These are phyloP conservation scores for Actinomortierella wolfii DNA, from an alignment of 371 early-diverging fungal species.

Conservation along the genomic window DNA sequence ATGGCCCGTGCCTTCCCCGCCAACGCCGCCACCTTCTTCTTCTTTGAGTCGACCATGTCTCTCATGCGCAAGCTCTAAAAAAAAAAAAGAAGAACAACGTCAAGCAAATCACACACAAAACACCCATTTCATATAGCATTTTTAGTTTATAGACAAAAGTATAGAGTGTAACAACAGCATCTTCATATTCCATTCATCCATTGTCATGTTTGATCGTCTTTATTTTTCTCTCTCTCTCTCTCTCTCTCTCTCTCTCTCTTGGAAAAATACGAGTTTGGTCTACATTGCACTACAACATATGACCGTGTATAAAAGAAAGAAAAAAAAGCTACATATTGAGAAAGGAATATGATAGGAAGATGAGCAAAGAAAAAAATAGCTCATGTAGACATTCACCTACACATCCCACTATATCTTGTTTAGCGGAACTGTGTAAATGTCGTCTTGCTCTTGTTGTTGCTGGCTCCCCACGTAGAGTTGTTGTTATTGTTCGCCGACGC, in stretches of 20 bases:
- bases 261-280: not conserved
- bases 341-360: not conserved
- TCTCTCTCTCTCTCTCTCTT: no score
- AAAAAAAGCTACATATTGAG: not conserved
- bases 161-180: not conserved
- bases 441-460: no score
- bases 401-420: no score
- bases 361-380: not conserved
- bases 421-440: no score
- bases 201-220: not conserved
- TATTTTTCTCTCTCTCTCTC: not conserved
- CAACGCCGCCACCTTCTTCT: constrained; percentile 86
- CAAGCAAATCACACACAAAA: no score
- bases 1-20: constrained; percentile 92
- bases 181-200: not conserved
- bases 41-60: constrained; percentile 78
- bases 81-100: not conserved
- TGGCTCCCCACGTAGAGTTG: no score
- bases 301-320: not conserved
- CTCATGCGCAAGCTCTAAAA: constrained; percentile 40
- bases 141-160: not conserved
- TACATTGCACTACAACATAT: not conserved
- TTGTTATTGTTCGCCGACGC: no score
- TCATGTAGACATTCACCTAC: constrained; percentile 15
- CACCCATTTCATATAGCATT: no score